Percentiles rank a stretch among this genome's conserved stretches.
Conservation (phyloP, 2,329 filamentous ascomycete species). For the Phialemoniopsis sp. region DNA sequence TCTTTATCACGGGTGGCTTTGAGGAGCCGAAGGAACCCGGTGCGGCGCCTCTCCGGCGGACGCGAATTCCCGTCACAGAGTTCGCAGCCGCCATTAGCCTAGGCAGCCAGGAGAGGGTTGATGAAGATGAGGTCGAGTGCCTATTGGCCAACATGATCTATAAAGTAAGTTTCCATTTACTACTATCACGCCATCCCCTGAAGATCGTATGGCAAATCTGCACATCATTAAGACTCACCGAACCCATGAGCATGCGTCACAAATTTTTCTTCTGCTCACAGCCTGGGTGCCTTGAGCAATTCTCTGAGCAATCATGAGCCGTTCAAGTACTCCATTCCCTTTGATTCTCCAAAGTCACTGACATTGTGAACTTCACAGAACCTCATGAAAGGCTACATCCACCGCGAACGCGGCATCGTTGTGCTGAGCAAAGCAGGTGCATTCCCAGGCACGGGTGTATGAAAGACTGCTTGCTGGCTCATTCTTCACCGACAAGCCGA, state of each 20-base stretch:
- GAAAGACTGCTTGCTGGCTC: too few species aligned
- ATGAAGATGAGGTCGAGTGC: conserved; percentile 93
- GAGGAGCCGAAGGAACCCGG: conserved; percentile 71
- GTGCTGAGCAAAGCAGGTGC: conserved; percentile 91
- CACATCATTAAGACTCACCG: background rate
- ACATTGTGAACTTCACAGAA: conserved; percentile 46
- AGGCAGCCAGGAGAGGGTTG: conserved; percentile 63
- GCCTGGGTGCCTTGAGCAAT: conserved; percentile 9
- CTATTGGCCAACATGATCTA: conserved; percentile 95
- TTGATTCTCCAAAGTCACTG: too few species aligned
- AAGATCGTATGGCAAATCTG: background rate
- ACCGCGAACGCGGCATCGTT: conserved; percentile 82
- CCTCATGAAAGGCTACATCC: conserved; percentile 97
- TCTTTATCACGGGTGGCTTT: conserved; percentile 80
- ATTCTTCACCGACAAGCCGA: too few species aligned
- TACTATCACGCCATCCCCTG: background rate
- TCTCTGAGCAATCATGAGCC: too few species aligned
- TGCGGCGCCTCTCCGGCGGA: conserved; percentile 60
- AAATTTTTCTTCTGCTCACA: background rate
- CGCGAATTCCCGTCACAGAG: conserved; percentile 76
- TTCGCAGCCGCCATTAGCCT: conserved; percentile 83
- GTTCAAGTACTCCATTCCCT: too few species aligned
- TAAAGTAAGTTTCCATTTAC: conserved; percentile 58
- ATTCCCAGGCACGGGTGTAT: conserved; percentile 84
- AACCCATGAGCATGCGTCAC: background rate